These are phyloP conservation scores for Globisporangium radiosum DNA, from an alignment of 352 stramenopile genomes.

Conservation along the genomic window DNA sequence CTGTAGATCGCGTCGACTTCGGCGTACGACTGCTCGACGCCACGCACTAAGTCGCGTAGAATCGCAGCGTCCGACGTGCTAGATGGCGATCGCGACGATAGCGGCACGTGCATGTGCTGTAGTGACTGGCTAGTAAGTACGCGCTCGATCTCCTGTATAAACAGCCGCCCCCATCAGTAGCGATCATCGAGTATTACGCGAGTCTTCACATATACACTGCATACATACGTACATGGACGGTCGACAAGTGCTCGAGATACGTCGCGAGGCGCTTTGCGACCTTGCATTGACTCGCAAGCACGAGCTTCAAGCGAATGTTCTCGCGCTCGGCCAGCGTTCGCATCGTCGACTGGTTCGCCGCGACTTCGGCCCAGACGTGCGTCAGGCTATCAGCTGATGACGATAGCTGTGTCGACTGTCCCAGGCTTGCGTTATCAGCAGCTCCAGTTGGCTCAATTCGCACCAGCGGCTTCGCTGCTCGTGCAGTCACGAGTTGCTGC, in stretches of 20 bases:
- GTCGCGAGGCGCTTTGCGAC: constrained; percentile 33
- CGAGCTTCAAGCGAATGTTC: constrained; percentile 41
- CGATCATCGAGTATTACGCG: too few species aligned
- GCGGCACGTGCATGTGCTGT: neutral
- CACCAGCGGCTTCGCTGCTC: neutral
- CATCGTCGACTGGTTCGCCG: neutral
- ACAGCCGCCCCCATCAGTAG: neutral
- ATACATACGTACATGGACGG: constrained; percentile 17
- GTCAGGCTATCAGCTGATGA: neutral
- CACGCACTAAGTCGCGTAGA: constrained; percentile 18
- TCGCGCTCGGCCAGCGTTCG: constrained; percentile 23
- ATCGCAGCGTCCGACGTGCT: neutral
- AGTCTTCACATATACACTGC: constrained; percentile 1
- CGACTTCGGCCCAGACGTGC: constrained; percentile 8
- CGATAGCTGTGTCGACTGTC: neutral
- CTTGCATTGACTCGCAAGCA: constrained; percentile 46
- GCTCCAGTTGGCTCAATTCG: neutral
- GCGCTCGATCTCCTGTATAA: neutral
- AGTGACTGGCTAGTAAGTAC: neutral
- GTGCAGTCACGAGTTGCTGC: constrained; percentile 6
- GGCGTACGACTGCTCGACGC: constrained; percentile 20
- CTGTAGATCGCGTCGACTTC: constrained; percentile 24
- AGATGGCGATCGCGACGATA: neutral
- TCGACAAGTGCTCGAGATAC: constrained; percentile 31
- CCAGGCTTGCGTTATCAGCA: too few species aligned